Base-by-base conservation (phyloP, 768 basidiomycete species). In the Leccinum obscurum region DNA sequence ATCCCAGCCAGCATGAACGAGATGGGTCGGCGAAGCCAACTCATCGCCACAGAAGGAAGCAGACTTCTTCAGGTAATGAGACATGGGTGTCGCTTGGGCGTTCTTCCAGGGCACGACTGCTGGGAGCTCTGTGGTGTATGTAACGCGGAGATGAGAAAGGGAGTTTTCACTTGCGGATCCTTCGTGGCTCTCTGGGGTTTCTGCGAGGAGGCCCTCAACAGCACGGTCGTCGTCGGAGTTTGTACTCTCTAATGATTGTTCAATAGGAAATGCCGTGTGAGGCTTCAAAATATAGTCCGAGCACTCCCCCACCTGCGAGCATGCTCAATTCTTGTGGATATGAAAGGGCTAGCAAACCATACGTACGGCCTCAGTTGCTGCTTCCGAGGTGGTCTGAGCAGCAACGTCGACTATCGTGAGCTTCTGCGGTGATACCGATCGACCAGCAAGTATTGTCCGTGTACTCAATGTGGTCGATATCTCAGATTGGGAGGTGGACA, bases 1-100 rank as follows among this genome's bases (percentile, higher is more conserved):
- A 64, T 82, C 85, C 85, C 85, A 86, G 20, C 83, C 84, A 35
- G 83, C 83, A 57, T 81, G 78, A 62, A 83, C 76, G 55, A 85
- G 80, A 68, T 75, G 80, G 30, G 84, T 83, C 24, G 78, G 80
- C 24, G 80, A 76, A 48, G 74, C 74, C 60, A 77, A 64, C 48
- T 74, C 74, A 62, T 76, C 74, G 41, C 70, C 70, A 52, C 72
- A 62, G 60, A 81, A 80, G 37, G 77, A 77, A 59, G 70, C 70
- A 24, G 79, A 72, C 65, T 80, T 78, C 55, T 68, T 75, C 66
- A 74, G 60, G 68, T 76, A 74, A 67, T 75, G 70, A 1, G 74
- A 68, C 73, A 74, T 75, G 57, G 73, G 73, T 56, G 73, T 71
- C 58, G 71, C 73, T 41, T 62, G 64, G 10, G 71, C 66, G 20